A percentile compares a stretch with the other conserved stretches of the same genome.
Evolutionary conservation across 2,329 filamentous ascomycete genomes (phyloP).

Genomic region (Fusarium keratoplasticum): DNA sequence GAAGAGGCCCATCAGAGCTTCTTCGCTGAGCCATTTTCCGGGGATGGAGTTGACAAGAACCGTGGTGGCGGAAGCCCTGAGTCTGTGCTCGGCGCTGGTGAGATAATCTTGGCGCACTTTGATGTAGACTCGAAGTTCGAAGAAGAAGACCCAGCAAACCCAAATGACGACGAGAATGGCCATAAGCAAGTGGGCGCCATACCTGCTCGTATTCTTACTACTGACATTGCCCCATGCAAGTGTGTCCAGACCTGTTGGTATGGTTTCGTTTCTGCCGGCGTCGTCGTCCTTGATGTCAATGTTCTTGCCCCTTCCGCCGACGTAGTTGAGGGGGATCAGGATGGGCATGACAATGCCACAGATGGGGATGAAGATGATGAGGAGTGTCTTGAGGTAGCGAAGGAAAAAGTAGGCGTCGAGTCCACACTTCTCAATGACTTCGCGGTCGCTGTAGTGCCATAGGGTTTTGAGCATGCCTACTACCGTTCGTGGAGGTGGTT

Average conservation of each 20-base stretch:
- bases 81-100: constrained; percentile 92
- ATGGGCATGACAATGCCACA: constrained; percentile 83
- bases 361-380: constrained; percentile 92
- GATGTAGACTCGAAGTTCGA: constrained; percentile 88
- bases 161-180: constrained; percentile 83
- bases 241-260: constrained; percentile 76
- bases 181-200: constrained; percentile 87
- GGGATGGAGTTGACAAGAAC: constrained; percentile 94
- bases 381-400: constrained; percentile 80
- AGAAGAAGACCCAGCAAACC: constrained; percentile 88
- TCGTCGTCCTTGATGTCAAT: constrained; percentile 55
- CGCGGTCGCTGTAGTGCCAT: constrained; percentile 76
- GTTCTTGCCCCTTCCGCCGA: constrained; percentile 74
- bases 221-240: constrained; percentile 91
- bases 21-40: constrained; percentile 86
- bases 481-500: constrained; percentile 72
- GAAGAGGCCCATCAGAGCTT: constrained; percentile 85
- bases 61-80: constrained; percentile 93
- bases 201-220: constrained; percentile 71
- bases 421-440: constrained; percentile 94
- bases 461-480: constrained; percentile 67
- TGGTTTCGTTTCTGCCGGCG: constrained; percentile 35
- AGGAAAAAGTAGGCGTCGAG: constrained; percentile 98
- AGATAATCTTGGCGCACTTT: constrained; percentile 94
- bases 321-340: constrained; percentile 84